Conservation (phyloP, 768 basidiomycete genomes). For the Favolaschia claudopus region DNA sequence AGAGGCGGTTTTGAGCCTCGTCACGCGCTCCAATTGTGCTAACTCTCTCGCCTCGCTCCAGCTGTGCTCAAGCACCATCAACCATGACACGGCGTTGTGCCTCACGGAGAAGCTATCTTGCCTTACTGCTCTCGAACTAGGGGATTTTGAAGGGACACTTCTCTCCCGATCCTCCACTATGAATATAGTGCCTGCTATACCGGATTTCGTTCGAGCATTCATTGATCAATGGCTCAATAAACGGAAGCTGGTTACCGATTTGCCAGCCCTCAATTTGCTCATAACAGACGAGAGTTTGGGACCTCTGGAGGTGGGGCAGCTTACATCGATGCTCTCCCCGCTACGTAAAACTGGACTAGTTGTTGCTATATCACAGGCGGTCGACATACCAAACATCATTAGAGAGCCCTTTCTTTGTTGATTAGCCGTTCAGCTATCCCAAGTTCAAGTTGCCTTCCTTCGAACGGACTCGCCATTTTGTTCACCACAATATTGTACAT, state of each 20-base stretch:
- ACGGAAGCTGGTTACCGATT: background rate
- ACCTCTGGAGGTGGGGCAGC: too few species aligned
- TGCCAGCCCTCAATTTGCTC: background rate
- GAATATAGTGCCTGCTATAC: too few species aligned
- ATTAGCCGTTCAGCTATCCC: too few species aligned
- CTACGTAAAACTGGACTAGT: background rate
- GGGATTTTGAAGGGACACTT: background rate
- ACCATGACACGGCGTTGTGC: background rate
- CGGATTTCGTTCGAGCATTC: background rate
- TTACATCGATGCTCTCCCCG: too few species aligned
- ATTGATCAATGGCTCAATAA: background rate
- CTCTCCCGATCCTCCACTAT: background rate
- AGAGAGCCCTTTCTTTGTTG: too few species aligned
- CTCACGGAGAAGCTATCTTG: background rate
- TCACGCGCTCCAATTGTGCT: constrained; percentile 10
- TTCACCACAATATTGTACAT: too few species aligned
- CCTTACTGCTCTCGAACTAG: background rate
- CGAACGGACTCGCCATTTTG: too few species aligned
- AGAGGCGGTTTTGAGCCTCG: background rate
- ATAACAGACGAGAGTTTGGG: background rate
- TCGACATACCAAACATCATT: too few species aligned
- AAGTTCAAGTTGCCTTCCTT: too few species aligned
- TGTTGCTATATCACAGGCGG: background rate
- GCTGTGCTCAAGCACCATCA: background rate
- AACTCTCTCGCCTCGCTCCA: background rate